Conservation (phyloP, 768 basidiomycete genomes). For the Auricularia sp. region DNA sequence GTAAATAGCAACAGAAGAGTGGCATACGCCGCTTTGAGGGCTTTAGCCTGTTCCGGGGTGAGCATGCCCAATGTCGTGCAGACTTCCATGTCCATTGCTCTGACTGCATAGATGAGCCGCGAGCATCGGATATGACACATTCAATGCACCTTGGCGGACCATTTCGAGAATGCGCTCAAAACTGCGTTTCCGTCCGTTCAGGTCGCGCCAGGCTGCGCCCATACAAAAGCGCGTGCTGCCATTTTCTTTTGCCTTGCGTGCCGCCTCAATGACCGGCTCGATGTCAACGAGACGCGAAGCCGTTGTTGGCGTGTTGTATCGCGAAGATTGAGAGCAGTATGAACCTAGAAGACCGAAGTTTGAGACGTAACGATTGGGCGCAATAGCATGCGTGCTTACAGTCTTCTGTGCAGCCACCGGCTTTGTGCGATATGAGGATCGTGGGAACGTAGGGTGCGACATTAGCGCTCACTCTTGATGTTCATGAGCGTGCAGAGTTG, state of each 20-base stretch:
- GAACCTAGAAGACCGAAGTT: constrained; percentile 46
- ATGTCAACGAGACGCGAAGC: constrained; percentile 81
- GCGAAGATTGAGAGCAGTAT: constrained; percentile 97
- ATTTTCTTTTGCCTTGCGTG: constrained; percentile 88
- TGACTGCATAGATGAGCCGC: constrained; percentile 30
- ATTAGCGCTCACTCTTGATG: constrained; percentile 75
- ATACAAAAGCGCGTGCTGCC: constrained; percentile 98
- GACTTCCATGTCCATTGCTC: constrained; percentile 98
- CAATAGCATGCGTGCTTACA: constrained; percentile 44
- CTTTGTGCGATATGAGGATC: constrained; percentile 31
- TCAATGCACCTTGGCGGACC: constrained; percentile 47
- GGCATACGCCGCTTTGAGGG: constrained; percentile 84
- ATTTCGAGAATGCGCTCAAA: constrained; percentile 90
- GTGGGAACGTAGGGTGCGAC: constrained; percentile 1
- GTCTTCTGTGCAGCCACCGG: constrained; percentile 92
- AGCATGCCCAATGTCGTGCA: constrained; percentile 99
- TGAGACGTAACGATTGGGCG: not conserved
- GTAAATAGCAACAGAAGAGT: not conserved
- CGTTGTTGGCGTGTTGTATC: constrained; percentile 79
- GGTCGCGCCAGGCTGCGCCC: constrained; percentile 97
- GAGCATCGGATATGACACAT: not conserved
- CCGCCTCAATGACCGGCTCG: constrained; percentile 88
- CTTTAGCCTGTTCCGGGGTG: constrained; percentile 80
- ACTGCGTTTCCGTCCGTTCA: constrained; percentile 84
- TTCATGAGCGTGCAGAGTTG: constrained; percentile 98